These are phyloP conservation scores for Krasilnikovozyma curviuscula DNA, from an alignment of 768 basidiomycete genomes.

Conservation along the genomic window DNA sequence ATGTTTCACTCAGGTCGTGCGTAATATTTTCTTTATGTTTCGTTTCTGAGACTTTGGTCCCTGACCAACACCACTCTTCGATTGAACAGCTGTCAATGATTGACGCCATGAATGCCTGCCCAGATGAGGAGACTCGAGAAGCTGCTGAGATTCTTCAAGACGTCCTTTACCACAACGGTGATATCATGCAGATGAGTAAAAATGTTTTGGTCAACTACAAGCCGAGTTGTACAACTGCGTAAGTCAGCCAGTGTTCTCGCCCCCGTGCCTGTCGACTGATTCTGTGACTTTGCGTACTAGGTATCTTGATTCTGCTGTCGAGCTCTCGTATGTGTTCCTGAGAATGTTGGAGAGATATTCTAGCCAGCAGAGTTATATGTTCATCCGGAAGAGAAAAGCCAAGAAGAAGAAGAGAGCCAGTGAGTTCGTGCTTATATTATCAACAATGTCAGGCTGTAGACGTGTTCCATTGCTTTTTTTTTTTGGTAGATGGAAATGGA, in stretches of 20 bases:
- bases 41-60: too few species aligned
- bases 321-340: slow-evolving; percentile 66
- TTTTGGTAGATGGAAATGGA: slow-evolving; percentile 13
- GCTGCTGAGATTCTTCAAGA: slow-evolving; percentile 65
- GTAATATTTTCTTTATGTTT: slow-evolving; percentile 1
- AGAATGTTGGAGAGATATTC: slow-evolving; percentile 77
- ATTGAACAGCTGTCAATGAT: slow-evolving; percentile 47
- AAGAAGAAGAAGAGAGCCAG: slow-evolving; percentile 36
- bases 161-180: slow-evolving; percentile 86
- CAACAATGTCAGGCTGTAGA: neutral
- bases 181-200: slow-evolving; percentile 71
- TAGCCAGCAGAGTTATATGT: slow-evolving; percentile 49
- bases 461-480: neutral
- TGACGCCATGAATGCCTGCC: slow-evolving; percentile 50
- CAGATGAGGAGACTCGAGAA: slow-evolving; percentile 41
- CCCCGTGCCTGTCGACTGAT: neutral
- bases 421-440: neutral
- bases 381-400: slow-evolving; percentile 35
- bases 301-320: slow-evolving; percentile 70
- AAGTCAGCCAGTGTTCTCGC: neutral
- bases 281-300: slow-evolving; percentile 21
- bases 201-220: slow-evolving; percentile 60
- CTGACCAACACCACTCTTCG: neutral
- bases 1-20: slow-evolving; percentile 66
- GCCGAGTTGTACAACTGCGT: neutral